Percentiles rank a stretch among this genome's conserved stretches.
These are phyloP conservation scores for Leucocoprinus leucothites DNA, from an alignment of 768 basidiomycete species.

Conservation along the genomic window DNA sequence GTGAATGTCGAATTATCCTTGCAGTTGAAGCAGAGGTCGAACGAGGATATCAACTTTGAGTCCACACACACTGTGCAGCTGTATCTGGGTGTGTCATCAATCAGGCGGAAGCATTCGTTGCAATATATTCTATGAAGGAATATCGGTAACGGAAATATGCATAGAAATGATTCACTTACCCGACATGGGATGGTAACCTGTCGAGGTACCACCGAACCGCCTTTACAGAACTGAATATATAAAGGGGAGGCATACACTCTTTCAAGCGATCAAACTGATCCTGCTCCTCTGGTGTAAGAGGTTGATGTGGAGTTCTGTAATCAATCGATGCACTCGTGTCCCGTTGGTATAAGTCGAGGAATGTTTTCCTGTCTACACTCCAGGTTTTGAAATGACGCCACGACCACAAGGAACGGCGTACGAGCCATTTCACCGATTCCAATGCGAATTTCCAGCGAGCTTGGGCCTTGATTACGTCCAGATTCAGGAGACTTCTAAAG, in stretches of 20 bases:
- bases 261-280: constrained; percentile 28
- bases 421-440: constrained; percentile 7
- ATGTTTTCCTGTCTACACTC: constrained; percentile 27
- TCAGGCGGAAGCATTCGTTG: constrained; percentile 30
- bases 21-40: constrained; percentile 11
- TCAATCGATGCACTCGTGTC: constrained; percentile 24
- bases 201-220: constrained; percentile 30
- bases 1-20: neutral
- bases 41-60: constrained; percentile 24
- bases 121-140: constrained; percentile 22
- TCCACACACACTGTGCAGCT: constrained; percentile 31
- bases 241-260: constrained; percentile 28
- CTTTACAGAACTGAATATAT: constrained; percentile 32
- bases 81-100: constrained; percentile 27
- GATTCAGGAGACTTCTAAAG: constrained; percentile 25
- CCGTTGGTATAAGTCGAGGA: constrained; percentile 27
- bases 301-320: constrained; percentile 22
- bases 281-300: constrained; percentile 23
- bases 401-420: constrained; percentile 6
- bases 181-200: constrained; percentile 33
- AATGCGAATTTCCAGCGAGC: constrained; percentile 15
- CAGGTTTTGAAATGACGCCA: constrained; percentile 18
- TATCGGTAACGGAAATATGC: neutral
- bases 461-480: constrained; percentile 17
- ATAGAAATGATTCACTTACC: constrained; percentile 20